Conservation (phyloP, 208 protist species). For the Balamuthia mandrillaris region DNA sequence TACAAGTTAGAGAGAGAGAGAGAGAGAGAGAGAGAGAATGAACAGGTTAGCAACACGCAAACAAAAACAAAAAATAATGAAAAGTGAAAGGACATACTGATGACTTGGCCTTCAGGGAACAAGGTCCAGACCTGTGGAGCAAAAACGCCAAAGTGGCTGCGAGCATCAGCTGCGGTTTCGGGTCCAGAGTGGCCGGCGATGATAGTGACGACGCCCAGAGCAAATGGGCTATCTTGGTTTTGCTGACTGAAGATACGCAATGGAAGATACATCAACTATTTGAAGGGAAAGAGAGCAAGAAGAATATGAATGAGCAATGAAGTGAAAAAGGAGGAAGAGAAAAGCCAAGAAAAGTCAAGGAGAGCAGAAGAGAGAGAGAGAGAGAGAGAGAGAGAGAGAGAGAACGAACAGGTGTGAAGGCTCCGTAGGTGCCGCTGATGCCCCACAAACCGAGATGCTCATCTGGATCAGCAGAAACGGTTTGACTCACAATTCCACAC, state of each 20-base stretch:
- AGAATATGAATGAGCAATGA: too few relatives aligned
- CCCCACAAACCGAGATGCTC: constrained; percentile 23
- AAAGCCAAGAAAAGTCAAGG: too few relatives aligned
- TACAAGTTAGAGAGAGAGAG: too few relatives aligned
- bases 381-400: too few relatives aligned
- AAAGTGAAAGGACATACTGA: not conserved
- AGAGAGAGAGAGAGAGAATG: too few relatives aligned
- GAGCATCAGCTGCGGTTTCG: constrained; percentile 34
- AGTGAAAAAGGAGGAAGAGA: too few relatives aligned
- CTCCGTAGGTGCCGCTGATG: constrained; percentile 35
- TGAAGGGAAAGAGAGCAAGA: too few relatives aligned
- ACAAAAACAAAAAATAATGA: too few relatives aligned
- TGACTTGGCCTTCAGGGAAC: constrained; percentile 27
- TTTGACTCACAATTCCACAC: constrained; percentile 17
- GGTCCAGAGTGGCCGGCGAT: constrained; percentile 38
- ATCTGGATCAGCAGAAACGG: not conserved
- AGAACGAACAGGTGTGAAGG: constrained; percentile 39
- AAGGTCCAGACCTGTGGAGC: constrained; percentile 33
- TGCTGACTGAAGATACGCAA: constrained; percentile 42
- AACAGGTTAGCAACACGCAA: too few relatives aligned
- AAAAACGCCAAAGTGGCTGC: constrained; percentile 39
- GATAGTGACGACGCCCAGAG: constrained; percentile 29
- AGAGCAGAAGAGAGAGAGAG: too few relatives aligned
- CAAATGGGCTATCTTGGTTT: constrained; percentile 12
- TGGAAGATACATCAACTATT: constrained; percentile 39